phyloP scores from a whole-genome alignment of 177 flowering plant genomes.

The Telopea speciosissima region DNA sequence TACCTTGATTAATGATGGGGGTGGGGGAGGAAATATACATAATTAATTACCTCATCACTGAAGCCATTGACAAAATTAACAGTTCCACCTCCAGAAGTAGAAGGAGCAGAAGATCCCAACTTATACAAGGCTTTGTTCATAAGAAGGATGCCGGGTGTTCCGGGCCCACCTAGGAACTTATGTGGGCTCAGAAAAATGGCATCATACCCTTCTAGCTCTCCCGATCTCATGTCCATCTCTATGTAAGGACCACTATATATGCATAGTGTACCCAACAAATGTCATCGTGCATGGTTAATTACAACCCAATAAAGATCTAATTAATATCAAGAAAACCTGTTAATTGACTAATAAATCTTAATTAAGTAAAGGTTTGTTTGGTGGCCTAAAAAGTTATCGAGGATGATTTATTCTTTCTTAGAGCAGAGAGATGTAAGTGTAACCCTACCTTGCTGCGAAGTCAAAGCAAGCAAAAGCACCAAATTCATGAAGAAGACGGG shows the following conservation, averaged over 20 bases:
- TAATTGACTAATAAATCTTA: too few species aligned
- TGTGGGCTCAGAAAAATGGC: constrained; percentile 69
- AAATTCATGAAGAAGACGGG: constrained; percentile 36
- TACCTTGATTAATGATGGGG: too few species aligned
- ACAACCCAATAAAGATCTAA: too few species aligned
- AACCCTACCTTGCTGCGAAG: too few species aligned
- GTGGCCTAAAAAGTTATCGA: too few species aligned
- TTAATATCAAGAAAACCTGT: too few species aligned
- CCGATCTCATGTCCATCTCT: constrained; percentile 60
- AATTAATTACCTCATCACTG: constrained; percentile 34
- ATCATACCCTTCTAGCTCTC: constrained; percentile 72
- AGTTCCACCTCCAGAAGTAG: constrained; percentile 89
- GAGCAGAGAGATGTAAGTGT: too few species aligned
- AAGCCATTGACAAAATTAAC: constrained; percentile 61
- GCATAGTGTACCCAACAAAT: not conserved
- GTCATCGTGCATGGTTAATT: too few species aligned
- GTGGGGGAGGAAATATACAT: too few species aligned
- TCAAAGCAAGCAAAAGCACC: too few species aligned
- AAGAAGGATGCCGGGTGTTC: constrained; percentile 60
- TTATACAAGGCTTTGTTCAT: constrained; percentile 61
- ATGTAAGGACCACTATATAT: constrained; percentile 50
- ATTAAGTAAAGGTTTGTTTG: too few species aligned
- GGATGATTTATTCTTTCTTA: too few species aligned
- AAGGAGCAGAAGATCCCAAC: constrained; percentile 49
- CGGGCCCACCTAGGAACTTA: constrained; percentile 81